These are phyloP conservation scores for Favolaschia claudopus DNA, from an alignment of 768 basidiomycete genomes.

Conservation along the genomic window DNA sequence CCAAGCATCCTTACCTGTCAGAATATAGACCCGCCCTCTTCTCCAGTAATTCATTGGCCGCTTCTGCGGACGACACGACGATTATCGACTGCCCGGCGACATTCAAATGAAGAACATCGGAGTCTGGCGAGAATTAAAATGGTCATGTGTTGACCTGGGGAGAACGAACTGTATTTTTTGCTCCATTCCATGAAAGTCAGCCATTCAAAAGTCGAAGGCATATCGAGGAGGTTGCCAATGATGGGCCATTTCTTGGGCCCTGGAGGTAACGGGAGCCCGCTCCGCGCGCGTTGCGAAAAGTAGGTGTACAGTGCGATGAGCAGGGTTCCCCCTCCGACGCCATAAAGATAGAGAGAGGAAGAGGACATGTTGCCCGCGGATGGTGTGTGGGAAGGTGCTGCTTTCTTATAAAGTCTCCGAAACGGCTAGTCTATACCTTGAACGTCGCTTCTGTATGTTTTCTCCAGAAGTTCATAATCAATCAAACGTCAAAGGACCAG, in stretches of 20 bases:
- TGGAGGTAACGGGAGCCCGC: constrained; percentile 18
- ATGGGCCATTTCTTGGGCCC: constrained; percentile 23
- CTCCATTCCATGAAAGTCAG: constrained; percentile 17
- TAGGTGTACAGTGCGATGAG: not conserved
- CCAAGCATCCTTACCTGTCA: constrained; percentile 35
- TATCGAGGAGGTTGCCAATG: constrained; percentile 22
- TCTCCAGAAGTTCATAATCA: too few relatives aligned
- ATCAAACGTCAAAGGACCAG: too few relatives aligned
- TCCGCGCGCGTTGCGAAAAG: not conserved
- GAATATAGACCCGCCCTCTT: constrained; percentile 53
- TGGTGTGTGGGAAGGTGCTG: too few relatives aligned
- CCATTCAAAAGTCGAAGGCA: constrained; percentile 20
- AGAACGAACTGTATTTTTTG: constrained; percentile 18
- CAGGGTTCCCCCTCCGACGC: not conserved
- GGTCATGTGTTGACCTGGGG: too few relatives aligned
- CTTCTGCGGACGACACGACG: constrained; percentile 43
- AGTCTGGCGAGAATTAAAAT: constrained; percentile 30
- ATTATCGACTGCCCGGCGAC: constrained; percentile 41
- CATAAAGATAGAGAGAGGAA: not conserved
- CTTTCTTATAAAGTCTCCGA: too few relatives aligned
- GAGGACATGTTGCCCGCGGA: too few relatives aligned
- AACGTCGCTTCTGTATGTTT: too few relatives aligned
- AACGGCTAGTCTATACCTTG: too few relatives aligned
- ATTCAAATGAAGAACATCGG: constrained; percentile 39
- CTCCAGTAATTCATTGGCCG: constrained; percentile 48